Base-by-base conservation (phyloP, 2,329 filamentous ascomycete species). In the Zarea fungicola region DNA sequence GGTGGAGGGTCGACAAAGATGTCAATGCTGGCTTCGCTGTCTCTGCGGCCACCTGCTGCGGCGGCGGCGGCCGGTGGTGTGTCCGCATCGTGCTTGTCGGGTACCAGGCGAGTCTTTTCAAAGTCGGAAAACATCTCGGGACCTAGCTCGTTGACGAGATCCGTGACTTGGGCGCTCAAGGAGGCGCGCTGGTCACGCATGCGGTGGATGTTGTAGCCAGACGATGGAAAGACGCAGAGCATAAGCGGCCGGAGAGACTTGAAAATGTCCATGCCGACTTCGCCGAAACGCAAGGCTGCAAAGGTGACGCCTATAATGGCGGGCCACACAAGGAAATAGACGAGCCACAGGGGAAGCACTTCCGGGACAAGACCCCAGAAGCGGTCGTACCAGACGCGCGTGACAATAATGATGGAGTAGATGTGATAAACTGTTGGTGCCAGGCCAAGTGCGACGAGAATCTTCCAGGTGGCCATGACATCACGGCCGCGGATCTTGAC, bases 121-220 rank as follows among this genome's bases (percentile, higher is more conserved):
- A 96, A 99, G 71, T 99, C 93, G n/a, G 90, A 85, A 71, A 95
- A 99, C 73, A 99, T 85, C 63, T 97, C 91, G 0, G 93, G 93
- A 0, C 93, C 93, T 11, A 99, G 82, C 16, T 87, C 89, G 68
- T 99, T 97, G 75, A 99, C 96, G 40, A 95, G 77, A 3, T 93
- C 83, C 1, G 91, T 96, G 32, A 99, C 90, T 62, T 93, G 81
- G 9, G 80, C 76, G 50, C 88, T 88, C 40, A 99, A 78, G 54
- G 85, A 78, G 22, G 80, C 84, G 46, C 93, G 83, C 53, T 81
- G 77, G 56, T 80, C 71, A 50, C 89, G 83, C 43, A 99, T 78
- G 58, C 85, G 85, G 54, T 88, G 80, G 42, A 99, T 81, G 50
- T 86, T 89, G 70, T 91, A 95, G 64, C 83, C 85, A 2, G 88